Conservation (phyloP, 768 basidiomycete genomes). For the Mycena albidolilacea region DNA sequence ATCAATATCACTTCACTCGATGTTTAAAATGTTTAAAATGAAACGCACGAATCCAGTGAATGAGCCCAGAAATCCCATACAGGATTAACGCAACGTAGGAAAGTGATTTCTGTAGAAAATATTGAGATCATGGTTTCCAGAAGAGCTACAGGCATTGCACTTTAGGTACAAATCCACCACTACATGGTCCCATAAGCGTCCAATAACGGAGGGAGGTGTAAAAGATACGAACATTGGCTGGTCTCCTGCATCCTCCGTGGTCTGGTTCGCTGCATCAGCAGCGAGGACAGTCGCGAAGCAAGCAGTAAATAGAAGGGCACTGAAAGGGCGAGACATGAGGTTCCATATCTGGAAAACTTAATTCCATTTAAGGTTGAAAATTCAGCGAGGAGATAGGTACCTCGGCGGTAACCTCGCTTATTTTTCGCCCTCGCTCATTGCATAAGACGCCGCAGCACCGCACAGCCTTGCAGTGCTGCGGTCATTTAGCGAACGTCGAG, state of each 20-base stretch:
- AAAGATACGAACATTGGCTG: background rate
- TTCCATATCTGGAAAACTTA: background rate
- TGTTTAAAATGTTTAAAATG: background rate
- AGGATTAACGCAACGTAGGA: constrained; percentile 26
- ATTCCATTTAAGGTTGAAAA: background rate
- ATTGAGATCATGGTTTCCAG: background rate
- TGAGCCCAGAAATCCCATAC: constrained; percentile 24
- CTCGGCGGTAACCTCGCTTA: constrained; percentile 10
- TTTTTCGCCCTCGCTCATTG: background rate
- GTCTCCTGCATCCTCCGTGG: background rate
- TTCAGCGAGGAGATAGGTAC: background rate
- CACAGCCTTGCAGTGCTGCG: background rate
- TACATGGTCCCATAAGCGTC: background rate
- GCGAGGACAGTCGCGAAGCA: constrained; percentile 14
- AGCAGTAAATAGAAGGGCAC: background rate
- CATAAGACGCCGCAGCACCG: background rate
- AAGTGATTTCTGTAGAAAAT: constrained; percentile 21
- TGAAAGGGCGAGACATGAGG: constrained; percentile 1
- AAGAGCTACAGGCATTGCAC: background rate
- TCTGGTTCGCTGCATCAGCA: background rate
- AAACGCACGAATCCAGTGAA: constrained; percentile 38
- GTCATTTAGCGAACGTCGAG: background rate
- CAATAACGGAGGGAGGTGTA: background rate
- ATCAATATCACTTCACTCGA: background rate
- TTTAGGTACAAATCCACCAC: constrained; percentile 32